Evolutionary conservation across 257 asterid species (phyloP).

Genomic region (Fraxinus quadrangulata): DNA sequence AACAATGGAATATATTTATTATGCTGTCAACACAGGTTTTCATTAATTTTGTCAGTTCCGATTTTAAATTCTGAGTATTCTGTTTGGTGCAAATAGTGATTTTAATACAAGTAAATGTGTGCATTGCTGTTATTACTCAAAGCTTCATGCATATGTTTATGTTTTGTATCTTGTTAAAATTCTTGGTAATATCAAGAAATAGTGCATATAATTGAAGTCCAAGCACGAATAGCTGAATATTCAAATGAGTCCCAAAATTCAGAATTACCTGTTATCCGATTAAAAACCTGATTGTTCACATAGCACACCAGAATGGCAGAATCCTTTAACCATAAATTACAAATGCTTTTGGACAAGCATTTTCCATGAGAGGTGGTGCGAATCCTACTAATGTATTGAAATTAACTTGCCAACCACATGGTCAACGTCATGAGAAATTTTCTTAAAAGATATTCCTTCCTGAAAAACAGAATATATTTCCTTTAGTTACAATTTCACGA

Average conservation of each 20-base stretch:
- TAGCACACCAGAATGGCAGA: background rate
- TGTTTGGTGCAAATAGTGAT: too few species aligned
- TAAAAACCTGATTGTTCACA: background rate
- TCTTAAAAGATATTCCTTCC: background rate
- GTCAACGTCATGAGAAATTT: background rate
- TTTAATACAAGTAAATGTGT: too few species aligned
- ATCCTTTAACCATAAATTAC: background rate
- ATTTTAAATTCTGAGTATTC: too few species aligned
- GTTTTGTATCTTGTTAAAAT: too few species aligned
- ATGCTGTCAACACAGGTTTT: background rate
- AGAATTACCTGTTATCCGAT: background rate
- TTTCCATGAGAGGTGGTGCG: background rate
- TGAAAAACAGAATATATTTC: background rate
- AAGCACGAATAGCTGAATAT: background rate
- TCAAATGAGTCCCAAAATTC: background rate
- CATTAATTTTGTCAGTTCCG: background rate
- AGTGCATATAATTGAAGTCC: background rate
- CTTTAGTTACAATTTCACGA: background rate
- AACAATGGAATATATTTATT: background rate
- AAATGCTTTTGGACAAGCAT: background rate
- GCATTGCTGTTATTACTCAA: too few species aligned
- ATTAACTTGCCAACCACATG: background rate
- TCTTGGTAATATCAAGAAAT: background rate
- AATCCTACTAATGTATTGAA: background rate
- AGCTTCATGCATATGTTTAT: too few species aligned